Base-by-base conservation (phyloP, 495 filamentous ascomycete species). In the Penicillium parvum region DNA sequence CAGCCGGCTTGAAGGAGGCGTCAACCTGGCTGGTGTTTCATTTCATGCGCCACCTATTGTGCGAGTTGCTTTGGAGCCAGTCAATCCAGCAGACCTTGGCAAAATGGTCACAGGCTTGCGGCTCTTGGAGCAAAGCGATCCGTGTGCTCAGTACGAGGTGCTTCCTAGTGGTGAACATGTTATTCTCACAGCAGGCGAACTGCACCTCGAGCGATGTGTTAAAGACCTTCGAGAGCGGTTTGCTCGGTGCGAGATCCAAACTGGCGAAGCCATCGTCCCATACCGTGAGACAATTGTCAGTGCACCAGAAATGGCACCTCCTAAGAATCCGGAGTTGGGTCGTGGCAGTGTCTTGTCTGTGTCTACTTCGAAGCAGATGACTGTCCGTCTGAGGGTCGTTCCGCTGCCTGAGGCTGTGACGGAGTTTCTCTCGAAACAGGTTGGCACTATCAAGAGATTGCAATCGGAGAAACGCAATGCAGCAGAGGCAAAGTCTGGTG, bases 131-230 rank as follows among this genome's bases (percentile, higher is more conserved):
- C 88, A 95, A 58, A 92, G 88, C 57, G 92, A 99, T 57, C 91
- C 92, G 2, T 97, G 92, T 52, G 94, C 90, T 11, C 83, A 89
- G 58, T 99, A 99, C 53, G 90, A 96, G 55, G 86, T 94, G 8
- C 84, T 97, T 17, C 79, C 84, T 40, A 96, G 81, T 43, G 92
- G 92, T 37, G 92, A 99, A 63, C 94, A 99, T 67, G 91, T 99
- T 35, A 79, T 99, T 15, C 65, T 92, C 18, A 96, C 94, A 0
- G 92, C 92, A 18, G 92, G 92, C 9, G 92, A 99, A 61, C 63
- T 99, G 48, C 92, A 99, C 64, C 71, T 97, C 2, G 92, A 99
- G 61, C 79, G 92, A 28, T 99, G 92, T 57, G 58, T 99, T 25
- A 96, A 92, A 25, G 92, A 99, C 71, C 75, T 99, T 6, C 74